phyloP scores from a whole-genome alignment of 768 basidiomycete species.

The Phaeolepiota aurea region DNA sequence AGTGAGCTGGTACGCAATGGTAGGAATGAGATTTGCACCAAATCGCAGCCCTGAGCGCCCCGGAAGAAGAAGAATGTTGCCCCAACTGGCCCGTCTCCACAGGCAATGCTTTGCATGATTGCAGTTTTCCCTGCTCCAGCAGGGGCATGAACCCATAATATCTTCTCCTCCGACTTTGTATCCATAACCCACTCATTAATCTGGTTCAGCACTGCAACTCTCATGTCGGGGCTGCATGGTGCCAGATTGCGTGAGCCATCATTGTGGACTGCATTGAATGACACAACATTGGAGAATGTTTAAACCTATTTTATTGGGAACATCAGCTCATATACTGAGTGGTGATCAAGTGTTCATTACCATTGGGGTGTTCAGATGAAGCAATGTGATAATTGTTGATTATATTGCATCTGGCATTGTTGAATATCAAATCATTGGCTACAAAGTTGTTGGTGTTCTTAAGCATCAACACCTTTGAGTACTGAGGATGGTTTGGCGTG shows the following conservation, averaged over 20 bases:
- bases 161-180: not conserved
- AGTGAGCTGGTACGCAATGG: conserved; percentile 14
- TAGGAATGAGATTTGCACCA: conserved; percentile 9
- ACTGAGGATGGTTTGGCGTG: too few species aligned
- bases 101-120: conserved; percentile 20
- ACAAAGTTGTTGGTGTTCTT: too few species aligned
- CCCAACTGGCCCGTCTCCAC: conserved; percentile 3
- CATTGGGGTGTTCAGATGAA: too few species aligned
- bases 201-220: conserved; percentile 5
- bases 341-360: too few species aligned
- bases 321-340: too few species aligned
- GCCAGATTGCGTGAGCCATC: conserved; percentile 9
- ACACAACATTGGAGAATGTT: too few species aligned
- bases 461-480: too few species aligned
- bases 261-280: too few species aligned
- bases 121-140: conserved; percentile 20
- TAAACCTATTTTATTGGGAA: too few species aligned
- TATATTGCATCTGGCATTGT: too few species aligned
- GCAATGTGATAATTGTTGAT: too few species aligned
- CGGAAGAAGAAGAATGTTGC: conserved; percentile 15
- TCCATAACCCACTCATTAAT: conserved; percentile 8
- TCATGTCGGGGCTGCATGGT: conserved; percentile 12
- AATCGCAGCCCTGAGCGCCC: not conserved
- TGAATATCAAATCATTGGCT: too few species aligned
- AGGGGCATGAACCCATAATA: conserved; percentile 14